These are phyloP conservation scores for Eucalyptus erythrocorys DNA, from an alignment of 345 rosid species.

Conservation along the genomic window DNA sequence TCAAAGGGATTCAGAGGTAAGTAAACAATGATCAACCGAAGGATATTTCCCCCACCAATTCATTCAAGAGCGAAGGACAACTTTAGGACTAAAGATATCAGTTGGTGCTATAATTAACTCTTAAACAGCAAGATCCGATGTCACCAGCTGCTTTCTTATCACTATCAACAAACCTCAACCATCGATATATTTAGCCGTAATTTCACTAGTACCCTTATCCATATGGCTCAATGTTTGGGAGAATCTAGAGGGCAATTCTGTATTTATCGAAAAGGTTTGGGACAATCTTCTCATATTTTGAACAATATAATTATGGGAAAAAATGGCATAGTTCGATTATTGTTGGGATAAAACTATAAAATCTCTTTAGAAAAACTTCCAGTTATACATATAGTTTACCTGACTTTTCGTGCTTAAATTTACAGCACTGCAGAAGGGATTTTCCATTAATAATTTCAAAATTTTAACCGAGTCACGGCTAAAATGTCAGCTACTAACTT, in stretches of 20 bases:
- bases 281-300: background rate
- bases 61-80: background rate
- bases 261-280: background rate
- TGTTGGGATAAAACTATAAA: background rate
- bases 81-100: background rate
- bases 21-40: background rate
- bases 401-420: background rate
- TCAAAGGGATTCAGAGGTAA: background rate
- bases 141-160: background rate
- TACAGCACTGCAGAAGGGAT: background rate
- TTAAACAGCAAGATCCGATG: background rate
- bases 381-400: background rate
- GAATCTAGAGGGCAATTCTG: background rate
- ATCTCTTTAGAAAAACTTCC: background rate
- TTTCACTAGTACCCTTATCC: background rate
- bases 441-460: background rate
- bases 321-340: background rate
- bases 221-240: background rate
- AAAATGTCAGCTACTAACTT: background rate
- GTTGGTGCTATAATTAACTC: background rate
- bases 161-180: background rate
- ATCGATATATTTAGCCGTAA: background rate
- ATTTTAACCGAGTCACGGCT: background rate
- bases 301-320: background rate
- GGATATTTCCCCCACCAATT: background rate